Percentiles rank a stretch among this genome's conserved stretches.
phyloP scores from a whole-genome alignment of 2,329 filamentous ascomycete genomes.

The Ophiostoma sp. region DNA sequence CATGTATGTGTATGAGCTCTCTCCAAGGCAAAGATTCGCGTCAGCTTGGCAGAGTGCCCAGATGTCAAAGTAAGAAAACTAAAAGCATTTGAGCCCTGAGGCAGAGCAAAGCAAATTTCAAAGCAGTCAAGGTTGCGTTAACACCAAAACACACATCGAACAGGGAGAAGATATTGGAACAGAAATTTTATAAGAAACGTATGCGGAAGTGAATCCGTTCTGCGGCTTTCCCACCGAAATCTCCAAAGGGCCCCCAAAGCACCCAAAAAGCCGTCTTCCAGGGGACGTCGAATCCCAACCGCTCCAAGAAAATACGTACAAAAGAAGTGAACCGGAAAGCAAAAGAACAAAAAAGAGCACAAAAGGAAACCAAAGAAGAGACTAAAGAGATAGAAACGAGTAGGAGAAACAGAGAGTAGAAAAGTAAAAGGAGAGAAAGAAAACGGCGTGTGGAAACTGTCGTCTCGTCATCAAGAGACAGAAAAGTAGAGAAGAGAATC shows the following conservation, averaged over 20 bases:
- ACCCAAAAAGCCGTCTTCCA: conserved; percentile 12
- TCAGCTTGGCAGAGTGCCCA: background rate
- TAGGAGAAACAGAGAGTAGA: background rate
- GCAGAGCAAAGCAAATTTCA: background rate
- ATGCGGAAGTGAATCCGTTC: conserved; percentile 3
- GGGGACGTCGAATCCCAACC: background rate
- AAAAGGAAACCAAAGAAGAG: background rate
- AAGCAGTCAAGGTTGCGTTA: background rate
- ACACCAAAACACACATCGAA: too few species aligned
- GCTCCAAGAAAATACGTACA: background rate
- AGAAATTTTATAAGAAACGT: background rate
- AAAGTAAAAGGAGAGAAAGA: background rate
- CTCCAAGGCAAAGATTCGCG: background rate
- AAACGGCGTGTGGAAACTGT: conserved; percentile 5
- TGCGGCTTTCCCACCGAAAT: conserved; percentile 8
- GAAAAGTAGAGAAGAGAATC: background rate
- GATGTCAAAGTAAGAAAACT: background rate
- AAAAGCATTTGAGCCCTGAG: background rate
- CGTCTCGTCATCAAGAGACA: conserved; percentile 17
- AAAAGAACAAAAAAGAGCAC: background rate
- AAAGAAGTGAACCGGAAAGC: conserved; percentile 15
- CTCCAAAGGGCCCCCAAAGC: background rate
- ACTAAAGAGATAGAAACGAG: background rate
- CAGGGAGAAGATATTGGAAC: background rate
- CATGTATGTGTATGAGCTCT: background rate